Conservation (phyloP, 1,139 yeast genomes). For the Nadsonia starkeyi-henricii region DNA sequence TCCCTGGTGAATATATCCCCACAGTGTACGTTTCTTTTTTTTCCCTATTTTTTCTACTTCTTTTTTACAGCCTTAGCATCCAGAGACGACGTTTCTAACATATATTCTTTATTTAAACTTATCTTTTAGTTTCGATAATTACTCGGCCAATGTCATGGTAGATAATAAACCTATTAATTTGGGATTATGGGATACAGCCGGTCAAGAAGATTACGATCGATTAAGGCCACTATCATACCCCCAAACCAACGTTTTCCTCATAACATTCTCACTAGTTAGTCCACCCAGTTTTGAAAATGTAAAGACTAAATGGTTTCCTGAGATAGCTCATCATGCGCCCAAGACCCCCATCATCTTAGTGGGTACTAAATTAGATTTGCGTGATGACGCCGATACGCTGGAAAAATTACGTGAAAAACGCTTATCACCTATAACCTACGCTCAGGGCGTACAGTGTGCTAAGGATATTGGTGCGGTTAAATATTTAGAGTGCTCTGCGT, state of each 20-base stretch:
- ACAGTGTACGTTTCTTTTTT: conserved; percentile 37
- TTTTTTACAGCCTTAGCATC: too few species aligned
- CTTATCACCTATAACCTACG: conserved; percentile 43
- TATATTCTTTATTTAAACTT: neutral
- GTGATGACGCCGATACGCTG: conserved; percentile 66
- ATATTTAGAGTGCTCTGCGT: conserved; percentile 83
- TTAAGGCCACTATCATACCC: conserved; percentile 86
- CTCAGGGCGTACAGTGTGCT: conserved; percentile 57
- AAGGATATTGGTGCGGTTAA: conserved; percentile 59
- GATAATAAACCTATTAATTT: conserved; percentile 70
- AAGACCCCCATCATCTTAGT: conserved; percentile 64
- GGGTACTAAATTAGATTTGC: conserved; percentile 76
- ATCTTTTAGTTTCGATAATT: conserved; percentile 48
- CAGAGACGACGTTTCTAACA: too few species aligned
- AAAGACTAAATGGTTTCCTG: conserved; percentile 65
- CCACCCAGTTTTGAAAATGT: conserved; percentile 75
- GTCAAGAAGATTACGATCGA: conserved; percentile 87
- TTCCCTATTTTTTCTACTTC: neutral
- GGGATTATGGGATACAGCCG: conserved; percentile 97
- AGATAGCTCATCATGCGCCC: conserved; percentile 75
- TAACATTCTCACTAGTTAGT: conserved; percentile 76
- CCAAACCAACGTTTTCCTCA: conserved; percentile 77
- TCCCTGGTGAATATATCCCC: conserved; percentile 92
- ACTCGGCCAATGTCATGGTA: conserved; percentile 74
- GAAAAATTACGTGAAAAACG: conserved; percentile 58